Evolutionary conservation across 1,284 basidiomycete species (phyloP), one percentile per base, ranked within the genome.

Genomic region (Heterobasidion occidentale): DNA sequence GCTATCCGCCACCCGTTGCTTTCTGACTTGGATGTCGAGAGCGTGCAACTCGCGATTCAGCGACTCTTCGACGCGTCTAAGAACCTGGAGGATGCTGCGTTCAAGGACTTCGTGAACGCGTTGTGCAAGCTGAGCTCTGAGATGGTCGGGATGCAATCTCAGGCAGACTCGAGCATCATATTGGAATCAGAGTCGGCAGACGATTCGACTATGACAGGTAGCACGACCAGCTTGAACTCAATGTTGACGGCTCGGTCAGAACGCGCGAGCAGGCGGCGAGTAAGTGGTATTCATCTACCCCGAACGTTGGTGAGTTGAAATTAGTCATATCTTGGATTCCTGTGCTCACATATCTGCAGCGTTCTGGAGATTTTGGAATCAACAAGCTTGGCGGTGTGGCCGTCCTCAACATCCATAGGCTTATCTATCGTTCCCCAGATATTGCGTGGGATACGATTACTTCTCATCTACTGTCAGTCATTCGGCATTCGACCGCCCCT

Each of bases 361-460:
- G 86, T 15, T 78, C 85, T 7, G 87, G 87, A 0, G 89, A 92
- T 65, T 98, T 97, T 73, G 92, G 91, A 7, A 84, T 98, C 50
- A 83, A 81, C 58, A 93, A 92, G 67, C 74, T 98, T 11, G 90
- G 92, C 20, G 78, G 82, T 0, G 88, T 98, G 1, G 79, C 88
- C 0, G 77, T 84, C 54, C 77, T 92, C 54, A 98, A 98, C 66
- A 85, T 95, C 14, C 81, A 88, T 62, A 84, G 96, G 5, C 78
- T 99, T 33, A 88, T 95, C 46, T 87, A 86, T 59, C 77, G 84
- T 4, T 80, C 88, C 8, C 84, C 92, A 0, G 81, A 85, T 17
- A 74, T 93, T n/a, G 94, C 90, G 7, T 98, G 95, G 95, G 77
- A 86, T 49, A 78, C 84, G 0, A 84, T 90, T 53, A 92, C 88